Base-by-base conservation (phyloP, 306 rosid genomes). In the Corylus avellana region DNA sequence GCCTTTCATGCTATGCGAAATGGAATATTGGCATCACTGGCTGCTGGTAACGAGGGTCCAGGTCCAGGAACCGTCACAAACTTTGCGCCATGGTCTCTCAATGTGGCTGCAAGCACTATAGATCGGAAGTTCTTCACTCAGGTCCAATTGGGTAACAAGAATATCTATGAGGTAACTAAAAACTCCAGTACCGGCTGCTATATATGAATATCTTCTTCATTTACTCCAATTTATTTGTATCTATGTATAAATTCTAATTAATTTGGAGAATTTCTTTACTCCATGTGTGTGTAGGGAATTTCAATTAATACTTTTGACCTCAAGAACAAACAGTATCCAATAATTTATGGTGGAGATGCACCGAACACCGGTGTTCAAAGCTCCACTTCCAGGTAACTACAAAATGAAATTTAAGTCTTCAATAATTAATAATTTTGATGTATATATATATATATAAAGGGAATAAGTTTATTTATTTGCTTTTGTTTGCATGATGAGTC, bases 301-400 rank as follows among this genome's bases (percentile, higher is more conserved):
- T 66, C 90, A 46, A 68, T 85, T 9, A 89, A 91, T 55, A 83
- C 81, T 42, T 81, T 81, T 67, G 81, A 86, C 68, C 84, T 84
- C 10, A 53, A 55, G 5, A 55, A 76, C 8, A 75, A 79, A 55
- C 35, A 51, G 55, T 80, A 75, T 72, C 91, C 90, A 0, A 20
- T 91, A 4, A 20, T 91, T 66, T 81, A 56, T 12, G 86, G 72
- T 18, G 85, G 88, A 54, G 84, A 91, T 69, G 80, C 82, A 72
- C 89, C 88, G 4, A 88, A 88, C 47, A 49, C 7, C 8, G 6
- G 84, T 84, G 5, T 70, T 2, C 35, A n/a, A 54, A 50, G 7
- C 17, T 69, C 4, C 0, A 0, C 2, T 78, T 46, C 91, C 20
- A 85, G 87, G 95, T 91, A 83, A 58, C 10, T 47, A 48, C 25